Evolutionary conservation across 441 rosid species (phyloP).

Genomic region (Euphorbia celastroides): DNA sequence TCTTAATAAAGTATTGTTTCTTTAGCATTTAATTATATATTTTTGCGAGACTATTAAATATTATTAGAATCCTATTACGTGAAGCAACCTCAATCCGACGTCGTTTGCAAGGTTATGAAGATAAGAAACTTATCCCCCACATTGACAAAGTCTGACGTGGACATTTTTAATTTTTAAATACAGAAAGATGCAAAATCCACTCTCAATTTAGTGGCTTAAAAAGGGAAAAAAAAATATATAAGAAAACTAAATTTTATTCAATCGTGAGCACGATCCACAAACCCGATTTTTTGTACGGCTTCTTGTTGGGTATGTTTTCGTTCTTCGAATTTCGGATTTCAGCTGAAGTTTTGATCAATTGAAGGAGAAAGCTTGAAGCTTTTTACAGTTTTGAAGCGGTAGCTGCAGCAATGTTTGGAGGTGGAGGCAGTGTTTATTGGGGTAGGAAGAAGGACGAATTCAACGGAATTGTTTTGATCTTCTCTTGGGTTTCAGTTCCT

Average conservation of each 20-base stretch:
- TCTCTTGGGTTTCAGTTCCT: too few species aligned
- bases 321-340: not conserved
- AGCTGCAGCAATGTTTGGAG: slow-evolving; percentile 39
- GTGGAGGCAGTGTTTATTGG: too few species aligned
- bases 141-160: slow-evolving; percentile 5
- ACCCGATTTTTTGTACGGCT: not conserved
- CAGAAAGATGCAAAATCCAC: slow-evolving; percentile 6
- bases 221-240: not conserved
- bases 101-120: not conserved
- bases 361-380: not conserved
- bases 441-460: too few species aligned
- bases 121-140: slow-evolving; percentile 1
- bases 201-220: not conserved
- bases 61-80: not conserved
- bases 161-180: not conserved
- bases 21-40: too few species aligned
- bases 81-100: not conserved
- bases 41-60: not conserved
- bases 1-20: too few species aligned
- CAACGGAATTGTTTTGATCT: too few species aligned
- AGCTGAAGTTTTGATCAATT: not conserved
- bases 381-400: not conserved
- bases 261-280: slow-evolving; percentile 3
- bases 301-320: not conserved
- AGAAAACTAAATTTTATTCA: not conserved